Evolutionary conservation across 2,329 filamentous ascomycete genomes (phyloP).

Genomic region (Verruconis gallopava): DNA sequence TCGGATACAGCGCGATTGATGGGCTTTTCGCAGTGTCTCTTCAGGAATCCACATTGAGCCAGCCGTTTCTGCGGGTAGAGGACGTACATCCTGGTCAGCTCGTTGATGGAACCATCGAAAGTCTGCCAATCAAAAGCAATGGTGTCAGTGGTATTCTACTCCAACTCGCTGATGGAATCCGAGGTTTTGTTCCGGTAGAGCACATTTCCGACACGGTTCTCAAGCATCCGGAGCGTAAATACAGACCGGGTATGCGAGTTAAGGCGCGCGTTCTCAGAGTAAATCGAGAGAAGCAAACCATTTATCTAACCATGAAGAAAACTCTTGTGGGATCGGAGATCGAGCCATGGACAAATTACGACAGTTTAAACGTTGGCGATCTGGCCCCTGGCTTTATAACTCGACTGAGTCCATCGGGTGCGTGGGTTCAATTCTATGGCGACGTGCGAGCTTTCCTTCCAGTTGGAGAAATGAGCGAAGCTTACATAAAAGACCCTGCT

Average conservation of each 20-base stretch:
- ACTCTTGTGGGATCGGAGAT: constrained; percentile 81
- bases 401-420: constrained; percentile 64
- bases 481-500: constrained; percentile 76
- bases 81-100: constrained; percentile 73
- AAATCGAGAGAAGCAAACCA: constrained; percentile 59
- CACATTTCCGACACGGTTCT: constrained; percentile 81
- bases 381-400: constrained; percentile 80
- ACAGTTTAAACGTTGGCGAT: constrained; percentile 58
- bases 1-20: constrained; percentile 80
- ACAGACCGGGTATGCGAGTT: constrained; percentile 71
- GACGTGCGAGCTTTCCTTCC: constrained; percentile 74
- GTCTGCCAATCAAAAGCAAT: constrained; percentile 63
- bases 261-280: constrained; percentile 77
- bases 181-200: constrained; percentile 74
- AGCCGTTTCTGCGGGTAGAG: constrained; percentile 81
- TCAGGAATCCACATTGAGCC: constrained; percentile 68
- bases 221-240: constrained; percentile 92
- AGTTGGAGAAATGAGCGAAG: constrained; percentile 94
- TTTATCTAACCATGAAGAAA: constrained; percentile 89
- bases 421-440: constrained; percentile 87
- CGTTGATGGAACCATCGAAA: constrained; percentile 73
- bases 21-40: constrained; percentile 77
- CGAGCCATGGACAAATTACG: constrained; percentile 63
- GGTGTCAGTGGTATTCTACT: constrained; percentile 73
- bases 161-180: constrained; percentile 73